phyloP scores from a whole-genome alignment of 192 early-diverging fungal genomes.

The Nowakowskiella sp. region DNA sequence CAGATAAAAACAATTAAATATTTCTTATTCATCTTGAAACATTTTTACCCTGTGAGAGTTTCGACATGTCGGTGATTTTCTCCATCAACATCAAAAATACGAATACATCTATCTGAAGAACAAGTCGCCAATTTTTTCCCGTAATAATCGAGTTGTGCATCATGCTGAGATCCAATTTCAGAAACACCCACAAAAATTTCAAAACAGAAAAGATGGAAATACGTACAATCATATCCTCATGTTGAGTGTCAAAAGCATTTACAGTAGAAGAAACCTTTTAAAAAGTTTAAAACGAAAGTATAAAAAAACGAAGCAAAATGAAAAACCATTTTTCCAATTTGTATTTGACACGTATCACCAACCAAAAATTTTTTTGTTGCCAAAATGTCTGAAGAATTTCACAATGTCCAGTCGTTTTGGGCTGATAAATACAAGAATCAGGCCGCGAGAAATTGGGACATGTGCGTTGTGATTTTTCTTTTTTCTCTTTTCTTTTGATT shows the following conservation, averaged over 20 bases:
- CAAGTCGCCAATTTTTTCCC: slow-evolving; percentile 92
- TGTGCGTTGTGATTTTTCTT: slow-evolving; percentile 15
- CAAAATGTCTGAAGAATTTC: no score
- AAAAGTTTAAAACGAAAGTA: no score
- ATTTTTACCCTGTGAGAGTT: slow-evolving; percentile 60
- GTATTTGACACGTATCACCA: no score
- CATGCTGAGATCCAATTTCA: slow-evolving; percentile 39
- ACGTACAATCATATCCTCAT: slow-evolving; percentile 83
- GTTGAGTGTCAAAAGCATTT: slow-evolving; percentile 71
- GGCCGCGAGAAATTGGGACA: slow-evolving; percentile 36
- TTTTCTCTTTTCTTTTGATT: not conserved
- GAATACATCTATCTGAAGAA: slow-evolving; percentile 92
- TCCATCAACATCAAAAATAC: slow-evolving; percentile 84
- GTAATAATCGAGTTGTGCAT: slow-evolving; percentile 76
- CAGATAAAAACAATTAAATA: slow-evolving; percentile 5
- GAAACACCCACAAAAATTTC: not conserved
- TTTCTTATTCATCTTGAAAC: slow-evolving; percentile 28
- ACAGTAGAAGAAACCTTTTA: no score
- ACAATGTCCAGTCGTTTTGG: no score
- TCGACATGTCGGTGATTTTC: slow-evolving; percentile 57
- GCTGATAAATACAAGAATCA: no score
- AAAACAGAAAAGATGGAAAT: not conserved
- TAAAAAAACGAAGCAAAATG: no score
- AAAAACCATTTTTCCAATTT: no score
- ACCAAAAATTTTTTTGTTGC: no score